Evolutionary conservation across 2,329 filamentous ascomycete species (phyloP), one percentile per base, ranked within the genome.

Genomic region (Monilinia vaccinii-corymbosi): DNA sequence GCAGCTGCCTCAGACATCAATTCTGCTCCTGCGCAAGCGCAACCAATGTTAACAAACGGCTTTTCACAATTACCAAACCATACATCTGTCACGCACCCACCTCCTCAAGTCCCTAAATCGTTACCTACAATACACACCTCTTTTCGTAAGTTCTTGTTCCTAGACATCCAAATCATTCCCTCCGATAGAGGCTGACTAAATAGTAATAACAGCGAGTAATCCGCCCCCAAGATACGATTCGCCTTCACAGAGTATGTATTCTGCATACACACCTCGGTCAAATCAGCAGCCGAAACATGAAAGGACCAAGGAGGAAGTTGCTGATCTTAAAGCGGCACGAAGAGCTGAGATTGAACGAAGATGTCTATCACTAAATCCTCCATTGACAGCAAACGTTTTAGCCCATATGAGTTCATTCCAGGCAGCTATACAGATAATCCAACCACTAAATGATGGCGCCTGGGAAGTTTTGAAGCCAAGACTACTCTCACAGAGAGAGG

Each of bases 391-490:
- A 44, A 79, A 78, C 64, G 77, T 88, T 46, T 76, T 92, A 60
- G 79, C 80, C 59, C 84, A 87, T 68, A 88, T 91, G 73, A 81
- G 87, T 50, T 84, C 87, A 1, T 93, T 91, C 71, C 83, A 87
- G 69, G 87, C 86, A 42, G 85, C 89, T 34, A 80, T 88, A 49
- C 83, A 89, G 64, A 87, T 90, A 42, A 81, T 82, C 11, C 79
- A 81, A 28, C 84, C 85, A 23, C 75, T 93, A 66, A 85, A 82
- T 64, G 86, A 91, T 61, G 76, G 78, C 58, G 82, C 85, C 4
- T 93, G 88, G 89, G 80, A 82, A 55, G 74, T 86, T 56, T 76
- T 92, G 40, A 83, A 84, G 66, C 83, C 85, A 52, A 83, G 85
- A 61, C 76, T 93, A 16, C 73, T 89, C 38, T 79, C 81, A 25